Conservation (phyloP, 2,329 filamentous ascomycete genomes). For the Fusarium sp. region DNA sequence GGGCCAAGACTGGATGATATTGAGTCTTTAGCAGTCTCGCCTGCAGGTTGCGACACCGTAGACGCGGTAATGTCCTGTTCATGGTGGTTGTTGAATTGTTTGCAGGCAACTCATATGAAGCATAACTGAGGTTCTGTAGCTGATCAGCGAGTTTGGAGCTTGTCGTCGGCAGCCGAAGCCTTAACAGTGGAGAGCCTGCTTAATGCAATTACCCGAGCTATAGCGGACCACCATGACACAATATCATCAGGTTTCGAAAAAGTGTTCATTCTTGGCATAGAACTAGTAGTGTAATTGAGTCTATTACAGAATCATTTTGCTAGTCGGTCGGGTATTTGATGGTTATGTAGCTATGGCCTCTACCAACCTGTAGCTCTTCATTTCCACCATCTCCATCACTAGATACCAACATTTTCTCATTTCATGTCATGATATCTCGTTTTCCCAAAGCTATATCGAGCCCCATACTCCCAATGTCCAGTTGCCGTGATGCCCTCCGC, state of each 20-base stretch:
- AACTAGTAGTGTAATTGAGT: slow-evolving; percentile 8
- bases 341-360: slow-evolving; percentile 1
- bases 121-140: slow-evolving; percentile 20
- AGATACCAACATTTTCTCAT: slow-evolving; percentile 9
- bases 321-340: slow-evolving; percentile 31
- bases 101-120: slow-evolving; percentile 43
- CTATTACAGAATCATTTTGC: neutral
- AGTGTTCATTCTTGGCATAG: slow-evolving; percentile 8
- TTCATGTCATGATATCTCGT: slow-evolving; percentile 9
- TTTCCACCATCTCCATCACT: neutral
- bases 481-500: slow-evolving; percentile 58
- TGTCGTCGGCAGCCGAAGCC: slow-evolving; percentile 34
- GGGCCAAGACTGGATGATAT: slow-evolving; percentile 24
- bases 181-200: slow-evolving; percentile 40
- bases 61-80: slow-evolving; percentile 50
- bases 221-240: slow-evolving; percentile 31
- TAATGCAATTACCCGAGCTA: slow-evolving; percentile 53
- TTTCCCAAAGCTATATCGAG: slow-evolving; percentile 56
- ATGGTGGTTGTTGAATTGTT: slow-evolving; percentile 47
- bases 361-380: neutral
- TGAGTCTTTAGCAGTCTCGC: slow-evolving; percentile 20
- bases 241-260: slow-evolving; percentile 14
- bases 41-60: slow-evolving; percentile 46
- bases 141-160: slow-evolving; percentile 32
- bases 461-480: slow-evolving; percentile 77